Evolutionary conservation across 371 early-diverging fungal species (phyloP).

Genomic region (Saksenaea oblongispora): DNA sequence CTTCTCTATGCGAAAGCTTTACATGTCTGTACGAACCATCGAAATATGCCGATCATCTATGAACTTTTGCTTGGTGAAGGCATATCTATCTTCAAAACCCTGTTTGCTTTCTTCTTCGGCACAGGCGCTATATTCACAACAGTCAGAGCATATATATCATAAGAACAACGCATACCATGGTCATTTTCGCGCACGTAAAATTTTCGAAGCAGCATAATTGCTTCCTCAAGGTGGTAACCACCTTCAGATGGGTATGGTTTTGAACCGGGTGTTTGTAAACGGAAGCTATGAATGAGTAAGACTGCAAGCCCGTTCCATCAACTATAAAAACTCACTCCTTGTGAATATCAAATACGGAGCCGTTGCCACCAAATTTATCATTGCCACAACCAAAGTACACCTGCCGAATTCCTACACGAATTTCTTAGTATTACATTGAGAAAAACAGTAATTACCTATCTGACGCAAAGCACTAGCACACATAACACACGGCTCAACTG

Average conservation of each 20-base stretch:
- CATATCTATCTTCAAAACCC: conserved; percentile 73
- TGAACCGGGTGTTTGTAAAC: conserved; percentile 31
- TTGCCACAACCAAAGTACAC: conserved; percentile 92
- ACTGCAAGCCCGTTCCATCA: neutral
- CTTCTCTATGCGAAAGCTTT: neutral
- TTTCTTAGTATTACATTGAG: neutral
- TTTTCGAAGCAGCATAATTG: conserved; percentile 80
- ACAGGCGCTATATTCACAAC: conserved; percentile 65
- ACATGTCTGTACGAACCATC: neutral
- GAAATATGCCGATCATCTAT: neutral
- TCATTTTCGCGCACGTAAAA: conserved; percentile 93
- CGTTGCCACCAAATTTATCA: conserved; percentile 96
- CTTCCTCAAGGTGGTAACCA: conserved; percentile 79
- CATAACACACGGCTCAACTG: conserved; percentile 99
- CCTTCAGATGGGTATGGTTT: conserved; percentile 63
- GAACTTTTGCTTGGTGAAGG: neutral
- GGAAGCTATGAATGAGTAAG: conserved; percentile 7
- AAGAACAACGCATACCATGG: conserved; percentile 56
- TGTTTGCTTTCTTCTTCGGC: conserved; percentile 83
- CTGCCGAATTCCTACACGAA: conserved; percentile 57
- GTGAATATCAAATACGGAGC: conserved; percentile 80
- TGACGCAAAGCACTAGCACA: conserved; percentile 92
- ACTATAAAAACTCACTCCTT: conserved; percentile 50
- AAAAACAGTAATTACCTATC: conserved; percentile 40
- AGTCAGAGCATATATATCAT: neutral